Conservation (phyloP, 441 rosid species). For the Biscutella auriculata region DNA sequence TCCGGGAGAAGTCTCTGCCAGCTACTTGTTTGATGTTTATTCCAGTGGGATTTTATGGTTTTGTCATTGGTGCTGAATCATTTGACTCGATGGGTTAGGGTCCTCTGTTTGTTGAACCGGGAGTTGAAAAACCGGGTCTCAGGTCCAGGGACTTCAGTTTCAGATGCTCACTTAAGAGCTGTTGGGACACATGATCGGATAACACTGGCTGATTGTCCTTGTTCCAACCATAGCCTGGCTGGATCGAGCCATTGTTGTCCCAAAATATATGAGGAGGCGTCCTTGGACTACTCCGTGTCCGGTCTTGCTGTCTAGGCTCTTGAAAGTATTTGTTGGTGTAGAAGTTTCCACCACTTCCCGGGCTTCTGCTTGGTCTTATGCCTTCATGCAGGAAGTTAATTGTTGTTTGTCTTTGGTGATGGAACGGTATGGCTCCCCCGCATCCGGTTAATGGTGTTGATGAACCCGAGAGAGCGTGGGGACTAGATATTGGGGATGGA, state of each 20-base stretch:
- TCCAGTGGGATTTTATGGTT: neutral
- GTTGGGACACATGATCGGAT: conserved; percentile 61
- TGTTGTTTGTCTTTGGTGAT: conserved; percentile 35
- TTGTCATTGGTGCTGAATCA: conserved; percentile 14
- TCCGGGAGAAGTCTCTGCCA: conserved; percentile 7
- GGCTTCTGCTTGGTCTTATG: conserved; percentile 30
- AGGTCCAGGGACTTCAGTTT: conserved; percentile 53
- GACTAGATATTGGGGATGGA: conserved; percentile 51
- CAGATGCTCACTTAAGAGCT: conserved; percentile 53
- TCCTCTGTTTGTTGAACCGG: conserved; percentile 32
- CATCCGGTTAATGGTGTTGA: conserved; percentile 49
- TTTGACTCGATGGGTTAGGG: conserved; percentile 16
- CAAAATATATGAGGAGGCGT: conserved; percentile 42
- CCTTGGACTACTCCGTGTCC: conserved; percentile 40
- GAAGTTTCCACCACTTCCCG: conserved; percentile 35
- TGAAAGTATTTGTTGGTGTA: conserved; percentile 33
- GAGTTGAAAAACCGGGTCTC: conserved; percentile 37
- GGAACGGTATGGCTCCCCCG: conserved; percentile 44
- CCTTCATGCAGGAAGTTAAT: conserved; percentile 43
- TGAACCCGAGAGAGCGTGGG: conserved; percentile 43
- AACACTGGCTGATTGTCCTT: conserved; percentile 37
- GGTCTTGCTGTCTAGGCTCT: conserved; percentile 41
- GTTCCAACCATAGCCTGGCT: conserved; percentile 32
- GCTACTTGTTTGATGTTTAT: neutral
- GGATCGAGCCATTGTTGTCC: conserved; percentile 34